These are phyloP conservation scores for Cyclospora cayetanensis DNA, from an alignment of 169 alveolate species.

Conservation along the genomic window DNA sequence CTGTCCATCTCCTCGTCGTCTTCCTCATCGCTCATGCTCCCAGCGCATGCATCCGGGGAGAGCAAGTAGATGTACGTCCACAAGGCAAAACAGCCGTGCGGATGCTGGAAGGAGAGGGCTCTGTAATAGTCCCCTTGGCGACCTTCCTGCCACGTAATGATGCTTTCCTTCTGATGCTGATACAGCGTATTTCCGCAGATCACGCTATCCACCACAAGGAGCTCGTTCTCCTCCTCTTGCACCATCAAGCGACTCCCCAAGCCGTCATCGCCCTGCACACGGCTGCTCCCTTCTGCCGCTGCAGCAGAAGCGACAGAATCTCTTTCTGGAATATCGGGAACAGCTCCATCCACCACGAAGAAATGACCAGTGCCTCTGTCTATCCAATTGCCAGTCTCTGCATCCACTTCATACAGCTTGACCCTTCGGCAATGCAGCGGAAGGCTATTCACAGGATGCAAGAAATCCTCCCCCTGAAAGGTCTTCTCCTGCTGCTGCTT, in stretches of 20 bases:
- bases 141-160: slow-evolving; percentile 79
- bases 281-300: background rate
- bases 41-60: slow-evolving; percentile 3
- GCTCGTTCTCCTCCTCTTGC: slow-evolving; percentile 3
- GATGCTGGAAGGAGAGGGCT: slow-evolving; percentile 76
- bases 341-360: slow-evolving; percentile 2
- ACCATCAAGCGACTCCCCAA: background rate
- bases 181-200: background rate
- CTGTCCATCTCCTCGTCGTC: background rate
- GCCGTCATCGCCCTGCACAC: background rate
- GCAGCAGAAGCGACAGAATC: background rate
- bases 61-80: slow-evolving; percentile 29
- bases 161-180: slow-evolving; percentile 65
- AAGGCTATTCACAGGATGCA: slow-evolving; percentile 26
- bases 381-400: slow-evolving; percentile 4
- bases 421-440: background rate
- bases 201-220: background rate
- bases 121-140: slow-evolving; percentile 69
- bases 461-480: background rate
- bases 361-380: slow-evolving; percentile 37
- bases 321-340: background rate
- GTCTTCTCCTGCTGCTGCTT: background rate
- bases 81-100: slow-evolving; percentile 75
- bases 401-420: slow-evolving; percentile 47
- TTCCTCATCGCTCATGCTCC: slow-evolving; percentile 1